These are phyloP conservation scores for Pachysandra terminalis DNA, from an alignment of 164 flowering plant species.

Conservation along the genomic window DNA sequence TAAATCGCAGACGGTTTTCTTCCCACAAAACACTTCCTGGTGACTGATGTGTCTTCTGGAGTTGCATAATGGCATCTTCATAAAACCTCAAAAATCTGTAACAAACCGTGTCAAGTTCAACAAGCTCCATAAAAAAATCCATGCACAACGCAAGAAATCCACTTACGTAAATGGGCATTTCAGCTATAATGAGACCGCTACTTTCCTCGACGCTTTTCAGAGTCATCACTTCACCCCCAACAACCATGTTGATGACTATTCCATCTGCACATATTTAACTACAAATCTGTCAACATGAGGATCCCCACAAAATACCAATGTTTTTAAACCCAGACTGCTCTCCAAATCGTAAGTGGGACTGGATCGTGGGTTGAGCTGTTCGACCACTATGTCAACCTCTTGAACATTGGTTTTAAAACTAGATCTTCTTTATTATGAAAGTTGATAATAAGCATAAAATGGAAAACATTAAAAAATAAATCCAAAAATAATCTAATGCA, in stretches of 20 bases:
- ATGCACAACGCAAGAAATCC: background rate
- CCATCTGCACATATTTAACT: slow-evolving; percentile 68
- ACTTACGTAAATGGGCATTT: slow-evolving; percentile 91
- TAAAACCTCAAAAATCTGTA: slow-evolving; percentile 80
- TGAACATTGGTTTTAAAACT: too few relatives aligned
- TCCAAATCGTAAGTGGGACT: too few relatives aligned
- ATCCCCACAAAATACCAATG: background rate
- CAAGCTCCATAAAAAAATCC: background rate
- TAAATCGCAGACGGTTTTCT: too few relatives aligned
- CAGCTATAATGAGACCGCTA: slow-evolving; percentile 64
- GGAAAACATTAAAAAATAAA: too few relatives aligned
- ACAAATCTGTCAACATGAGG: slow-evolving; percentile 4
- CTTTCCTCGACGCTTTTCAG: slow-evolving; percentile 81
- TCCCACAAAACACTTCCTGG: background rate
- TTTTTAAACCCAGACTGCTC: too few relatives aligned
- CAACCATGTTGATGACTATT: slow-evolving; percentile 92
- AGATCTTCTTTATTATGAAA: too few relatives aligned
- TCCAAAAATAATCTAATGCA: too few relatives aligned
- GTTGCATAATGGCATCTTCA: slow-evolving; percentile 24
- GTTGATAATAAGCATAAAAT: too few relatives aligned
- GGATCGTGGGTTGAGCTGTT: slow-evolving; percentile 15
- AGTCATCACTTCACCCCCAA: slow-evolving; percentile 94
- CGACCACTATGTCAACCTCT: too few relatives aligned
- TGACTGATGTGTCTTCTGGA: background rate
- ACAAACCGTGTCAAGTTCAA: background rate